phyloP scores from a whole-genome alignment of 371 early-diverging fungal species.

The Rhizomucor pusillus region DNA sequence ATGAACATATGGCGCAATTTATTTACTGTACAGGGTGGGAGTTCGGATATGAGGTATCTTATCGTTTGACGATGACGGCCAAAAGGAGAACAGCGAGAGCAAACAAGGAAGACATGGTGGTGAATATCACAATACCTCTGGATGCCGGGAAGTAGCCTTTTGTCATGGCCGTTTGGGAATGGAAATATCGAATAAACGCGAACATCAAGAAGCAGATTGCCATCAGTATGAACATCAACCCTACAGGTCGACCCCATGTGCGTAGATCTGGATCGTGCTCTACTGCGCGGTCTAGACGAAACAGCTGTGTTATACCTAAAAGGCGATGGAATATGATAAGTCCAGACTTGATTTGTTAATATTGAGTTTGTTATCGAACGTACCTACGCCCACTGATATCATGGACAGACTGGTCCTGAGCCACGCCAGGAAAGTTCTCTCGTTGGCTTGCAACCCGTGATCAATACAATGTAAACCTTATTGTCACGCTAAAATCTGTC shows the following conservation, averaged over 20 bases:
- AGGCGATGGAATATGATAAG: neutral
- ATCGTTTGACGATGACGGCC: constrained; percentile 13
- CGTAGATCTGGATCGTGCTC: constrained; percentile 14
- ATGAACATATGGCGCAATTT: constrained; percentile 1
- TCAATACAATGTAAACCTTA: neutral
- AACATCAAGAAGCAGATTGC: constrained; percentile 63
- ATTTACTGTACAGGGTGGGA: neutral
- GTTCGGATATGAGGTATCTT: neutral
- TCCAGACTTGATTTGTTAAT: neutral
- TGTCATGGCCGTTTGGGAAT: constrained; percentile 66
- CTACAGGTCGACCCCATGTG: constrained; percentile 38
- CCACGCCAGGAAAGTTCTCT: constrained; percentile 81
- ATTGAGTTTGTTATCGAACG: constrained; percentile 3
- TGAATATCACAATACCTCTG: constrained; percentile 54
- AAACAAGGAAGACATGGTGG: constrained; percentile 32
- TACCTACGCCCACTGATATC: constrained; percentile 74
- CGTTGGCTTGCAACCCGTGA: constrained; percentile 56
- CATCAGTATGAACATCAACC: constrained; percentile 56
- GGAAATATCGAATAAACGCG: constrained; percentile 68
- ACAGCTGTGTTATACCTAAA: constrained; percentile 69
- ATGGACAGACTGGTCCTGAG: constrained; percentile 71
- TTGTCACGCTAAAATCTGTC: neutral
- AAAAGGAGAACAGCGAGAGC: constrained; percentile 30
- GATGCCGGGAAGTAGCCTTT: constrained; percentile 73
- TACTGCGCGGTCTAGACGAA: constrained; percentile 47